phyloP scores from a whole-genome alignment of 495 filamentous ascomycete species.

The Venustampulla echinocandica region DNA sequence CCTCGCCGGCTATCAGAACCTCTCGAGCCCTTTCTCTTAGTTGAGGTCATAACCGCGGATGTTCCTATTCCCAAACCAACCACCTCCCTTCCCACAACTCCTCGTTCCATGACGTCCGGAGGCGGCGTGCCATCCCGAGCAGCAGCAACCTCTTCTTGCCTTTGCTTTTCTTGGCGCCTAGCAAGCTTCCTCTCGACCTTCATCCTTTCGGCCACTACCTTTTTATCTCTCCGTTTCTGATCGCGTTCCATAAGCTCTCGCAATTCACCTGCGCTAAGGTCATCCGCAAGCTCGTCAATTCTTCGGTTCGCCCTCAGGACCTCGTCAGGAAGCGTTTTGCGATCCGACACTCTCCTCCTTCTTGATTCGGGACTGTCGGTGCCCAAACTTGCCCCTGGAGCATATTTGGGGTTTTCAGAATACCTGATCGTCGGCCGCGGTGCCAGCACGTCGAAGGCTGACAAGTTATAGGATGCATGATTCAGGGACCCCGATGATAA shows the following conservation, averaged over 20 bases:
- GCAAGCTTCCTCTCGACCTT: conserved; percentile 59
- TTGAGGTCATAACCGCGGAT: conserved; percentile 38
- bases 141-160: conserved; percentile 31
- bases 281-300: conserved; percentile 73
- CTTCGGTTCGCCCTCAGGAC: conserved; percentile 58
- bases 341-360: conserved; percentile 33
- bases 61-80: conserved; percentile 35
- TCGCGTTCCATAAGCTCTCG: conserved; percentile 82
- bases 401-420: conserved; percentile 50
- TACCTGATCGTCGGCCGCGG: conserved; percentile 74
- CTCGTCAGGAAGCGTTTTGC: conserved; percentile 51
- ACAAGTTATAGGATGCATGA: conserved; percentile 63
- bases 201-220: conserved; percentile 62
- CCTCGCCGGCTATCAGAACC: conserved; percentile 27
- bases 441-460: conserved; percentile 61
- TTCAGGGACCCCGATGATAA: conserved; percentile 63
- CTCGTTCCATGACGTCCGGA: conserved; percentile 45
- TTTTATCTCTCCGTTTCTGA: conserved; percentile 64
- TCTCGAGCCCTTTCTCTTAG: conserved; percentile 36
- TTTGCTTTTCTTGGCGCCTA: conserved; percentile 61
- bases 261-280: conserved; percentile 67
- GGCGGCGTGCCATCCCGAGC: conserved; percentile 35
- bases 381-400: conserved; percentile 25
- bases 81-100: conserved; percentile 44
- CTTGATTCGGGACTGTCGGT: conserved; percentile 30